Conservation (phyloP, 1,284 basidiomycete species). For the Ceratobasidium sp. region DNA sequence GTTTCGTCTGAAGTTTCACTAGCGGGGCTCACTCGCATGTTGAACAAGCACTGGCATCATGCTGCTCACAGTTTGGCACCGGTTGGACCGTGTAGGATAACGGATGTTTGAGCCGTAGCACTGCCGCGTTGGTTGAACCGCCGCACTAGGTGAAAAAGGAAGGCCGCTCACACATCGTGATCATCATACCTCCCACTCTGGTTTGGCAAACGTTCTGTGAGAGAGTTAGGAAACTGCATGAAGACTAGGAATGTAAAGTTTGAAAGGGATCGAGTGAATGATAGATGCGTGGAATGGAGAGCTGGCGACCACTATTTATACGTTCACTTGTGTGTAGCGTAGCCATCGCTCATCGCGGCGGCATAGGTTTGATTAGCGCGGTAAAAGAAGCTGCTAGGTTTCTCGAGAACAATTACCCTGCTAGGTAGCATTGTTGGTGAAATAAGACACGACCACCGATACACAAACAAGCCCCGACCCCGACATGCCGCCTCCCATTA, state of each 20-base stretch:
- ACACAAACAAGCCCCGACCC: not conserved
- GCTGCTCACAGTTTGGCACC: not conserved
- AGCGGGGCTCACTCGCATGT: not conserved
- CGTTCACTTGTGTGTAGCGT: not conserved
- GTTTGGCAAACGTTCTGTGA: conserved; percentile 9
- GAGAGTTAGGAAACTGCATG: not conserved
- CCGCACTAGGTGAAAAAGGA: not conserved
- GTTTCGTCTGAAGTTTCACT: not conserved
- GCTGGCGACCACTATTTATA: not conserved
- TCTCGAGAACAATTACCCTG: not conserved
- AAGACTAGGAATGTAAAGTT: not conserved
- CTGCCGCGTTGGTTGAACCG: not conserved
- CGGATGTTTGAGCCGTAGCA: not conserved
- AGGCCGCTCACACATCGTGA: not conserved
- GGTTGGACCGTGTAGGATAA: not conserved
- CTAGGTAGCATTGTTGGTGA: not conserved
- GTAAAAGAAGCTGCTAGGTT: not conserved
- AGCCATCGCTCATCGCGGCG: not conserved
- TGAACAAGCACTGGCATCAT: not conserved
- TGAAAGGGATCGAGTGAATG: not conserved
- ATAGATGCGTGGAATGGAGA: not conserved
- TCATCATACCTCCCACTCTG: conserved; percentile 1
- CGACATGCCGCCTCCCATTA: not conserved
- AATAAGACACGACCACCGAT: not conserved
- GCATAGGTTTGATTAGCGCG: not conserved